phyloP scores from a whole-genome alignment of 1,139 yeast genomes.

The Taphrina deformans region DNA sequence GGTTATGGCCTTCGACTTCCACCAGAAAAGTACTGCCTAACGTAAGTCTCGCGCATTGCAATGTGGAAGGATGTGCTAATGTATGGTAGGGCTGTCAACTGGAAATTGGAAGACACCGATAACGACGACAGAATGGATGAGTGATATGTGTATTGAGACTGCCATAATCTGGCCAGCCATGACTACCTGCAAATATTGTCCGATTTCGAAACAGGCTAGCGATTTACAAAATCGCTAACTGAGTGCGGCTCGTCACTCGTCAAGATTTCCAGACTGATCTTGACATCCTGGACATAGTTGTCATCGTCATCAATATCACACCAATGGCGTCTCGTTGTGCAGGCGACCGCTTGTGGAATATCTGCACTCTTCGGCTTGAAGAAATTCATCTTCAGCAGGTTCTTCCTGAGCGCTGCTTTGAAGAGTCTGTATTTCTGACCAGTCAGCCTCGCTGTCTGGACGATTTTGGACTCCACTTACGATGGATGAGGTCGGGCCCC shows the following conservation, averaged over 20 bases:
- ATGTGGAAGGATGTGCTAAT: too few relatives aligned
- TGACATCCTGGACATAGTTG: neutral
- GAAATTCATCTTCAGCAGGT: neutral
- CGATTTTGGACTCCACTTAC: too few relatives aligned
- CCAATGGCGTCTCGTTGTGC: conserved; percentile 6
- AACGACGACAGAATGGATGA: conserved; percentile 9
- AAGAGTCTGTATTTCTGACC: neutral
- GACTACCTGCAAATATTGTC: too few relatives aligned
- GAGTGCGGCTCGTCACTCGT: neutral
- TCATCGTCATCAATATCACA: conserved; percentile 12
- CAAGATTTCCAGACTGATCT: neutral
- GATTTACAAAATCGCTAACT: too few relatives aligned
- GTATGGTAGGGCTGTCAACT: conserved; percentile 2
- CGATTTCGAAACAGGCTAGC: too few relatives aligned
- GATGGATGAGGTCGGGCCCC: neutral
- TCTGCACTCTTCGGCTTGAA: neutral
- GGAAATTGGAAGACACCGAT: conserved; percentile 14
- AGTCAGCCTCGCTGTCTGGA: neutral
- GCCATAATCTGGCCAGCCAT: neutral
- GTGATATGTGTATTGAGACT: neutral
- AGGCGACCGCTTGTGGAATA: neutral
- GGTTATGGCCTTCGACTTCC: conserved; percentile 92
- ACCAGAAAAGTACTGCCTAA: conserved; percentile 90
- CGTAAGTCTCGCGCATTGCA: neutral
- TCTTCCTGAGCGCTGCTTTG: neutral